Percentiles rank a stretch among this genome's conserved stretches.
phyloP scores from a whole-genome alignment of 2,329 filamentous ascomycete genomes.

The Aspergillus neoniger region DNA sequence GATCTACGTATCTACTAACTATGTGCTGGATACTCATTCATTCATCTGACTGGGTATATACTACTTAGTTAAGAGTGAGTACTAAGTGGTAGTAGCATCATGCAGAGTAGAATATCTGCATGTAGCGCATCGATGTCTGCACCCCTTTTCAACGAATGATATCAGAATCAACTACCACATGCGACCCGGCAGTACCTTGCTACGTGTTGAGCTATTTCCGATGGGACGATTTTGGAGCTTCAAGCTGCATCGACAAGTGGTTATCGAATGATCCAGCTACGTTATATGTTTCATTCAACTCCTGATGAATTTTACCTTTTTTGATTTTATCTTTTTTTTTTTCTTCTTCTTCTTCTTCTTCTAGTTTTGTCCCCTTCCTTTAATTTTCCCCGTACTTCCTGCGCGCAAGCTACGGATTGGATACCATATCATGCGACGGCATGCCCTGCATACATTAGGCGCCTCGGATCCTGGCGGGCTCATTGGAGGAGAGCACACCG shows the following conservation, averaged over 20 bases:
- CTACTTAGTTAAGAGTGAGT: no score
- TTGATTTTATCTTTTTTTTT: not conserved
- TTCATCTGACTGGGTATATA: not conserved
- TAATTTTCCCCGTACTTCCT: not conserved
- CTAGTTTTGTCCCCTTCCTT: not conserved
- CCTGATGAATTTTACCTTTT: not conserved
- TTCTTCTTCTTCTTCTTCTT: no score
- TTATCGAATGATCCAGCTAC: not conserved
- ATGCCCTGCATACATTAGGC: slow-evolving; percentile 19
- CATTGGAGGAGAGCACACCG: slow-evolving; percentile 2
- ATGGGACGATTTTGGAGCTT: not conserved
- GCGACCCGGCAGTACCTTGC: not conserved
- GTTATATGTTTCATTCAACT: not conserved
- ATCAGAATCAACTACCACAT: not conserved
- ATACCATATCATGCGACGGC: slow-evolving; percentile 19
- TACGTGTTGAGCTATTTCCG: not conserved
- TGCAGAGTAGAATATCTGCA: not conserved
- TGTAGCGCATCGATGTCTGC: not conserved
- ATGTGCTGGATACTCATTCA: not conserved
- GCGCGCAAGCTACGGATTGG: slow-evolving; percentile 14
- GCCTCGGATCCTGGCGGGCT: slow-evolving; percentile 3
- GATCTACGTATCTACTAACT: not conserved
- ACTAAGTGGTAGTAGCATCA: not conserved
- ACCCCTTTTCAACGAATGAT: not conserved
- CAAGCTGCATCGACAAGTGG: not conserved